Conservation (phyloP, 2,329 filamentous ascomycete genomes). For the Onygenales sp. region DNA sequence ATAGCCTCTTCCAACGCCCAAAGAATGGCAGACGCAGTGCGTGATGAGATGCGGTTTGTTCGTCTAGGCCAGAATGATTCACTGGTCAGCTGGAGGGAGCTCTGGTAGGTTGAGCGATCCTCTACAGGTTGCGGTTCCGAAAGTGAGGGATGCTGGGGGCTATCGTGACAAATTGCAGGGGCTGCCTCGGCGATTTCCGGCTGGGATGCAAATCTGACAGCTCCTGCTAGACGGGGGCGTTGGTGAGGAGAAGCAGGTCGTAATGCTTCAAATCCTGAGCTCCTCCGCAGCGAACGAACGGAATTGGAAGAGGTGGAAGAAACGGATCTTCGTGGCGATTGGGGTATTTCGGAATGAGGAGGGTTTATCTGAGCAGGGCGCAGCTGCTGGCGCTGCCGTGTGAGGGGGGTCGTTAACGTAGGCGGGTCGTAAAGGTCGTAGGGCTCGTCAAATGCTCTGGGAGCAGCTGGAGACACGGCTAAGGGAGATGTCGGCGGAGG, state of each 20-base stretch:
- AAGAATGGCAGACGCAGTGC: slow-evolving; percentile 81
- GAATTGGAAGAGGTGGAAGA: slow-evolving; percentile 46
- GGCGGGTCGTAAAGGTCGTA: slow-evolving; percentile 44
- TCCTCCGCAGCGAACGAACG: slow-evolving; percentile 44
- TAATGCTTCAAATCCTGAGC: slow-evolving; percentile 40
- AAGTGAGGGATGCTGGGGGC: slow-evolving; percentile 18
- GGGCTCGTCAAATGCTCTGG: slow-evolving; percentile 41
- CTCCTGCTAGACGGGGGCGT: slow-evolving; percentile 20
- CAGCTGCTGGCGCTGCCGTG: slow-evolving; percentile 38
- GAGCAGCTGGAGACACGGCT: slow-evolving; percentile 34
- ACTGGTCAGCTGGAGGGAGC: slow-evolving; percentile 12
- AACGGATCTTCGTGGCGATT: background rate
- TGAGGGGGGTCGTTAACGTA: slow-evolving; percentile 32
- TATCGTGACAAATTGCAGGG: slow-evolving; percentile 11
- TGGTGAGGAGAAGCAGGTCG: slow-evolving; percentile 37
- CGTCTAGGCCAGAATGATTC: slow-evolving; percentile 44
- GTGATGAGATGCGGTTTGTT: slow-evolving; percentile 60
- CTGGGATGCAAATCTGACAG: slow-evolving; percentile 23
- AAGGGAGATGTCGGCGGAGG: slow-evolving; percentile 14
- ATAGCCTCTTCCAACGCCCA: slow-evolving; percentile 88
- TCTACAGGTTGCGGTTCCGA: slow-evolving; percentile 26
- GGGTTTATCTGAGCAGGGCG: slow-evolving; percentile 8
- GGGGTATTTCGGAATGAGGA: background rate
- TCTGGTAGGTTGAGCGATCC: slow-evolving; percentile 17
- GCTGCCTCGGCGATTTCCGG: slow-evolving; percentile 8